These are phyloP conservation scores for Sordariomycetes sp. DNA, from an alignment of 2,329 filamentous ascomycete species.

Conservation along the genomic window DNA sequence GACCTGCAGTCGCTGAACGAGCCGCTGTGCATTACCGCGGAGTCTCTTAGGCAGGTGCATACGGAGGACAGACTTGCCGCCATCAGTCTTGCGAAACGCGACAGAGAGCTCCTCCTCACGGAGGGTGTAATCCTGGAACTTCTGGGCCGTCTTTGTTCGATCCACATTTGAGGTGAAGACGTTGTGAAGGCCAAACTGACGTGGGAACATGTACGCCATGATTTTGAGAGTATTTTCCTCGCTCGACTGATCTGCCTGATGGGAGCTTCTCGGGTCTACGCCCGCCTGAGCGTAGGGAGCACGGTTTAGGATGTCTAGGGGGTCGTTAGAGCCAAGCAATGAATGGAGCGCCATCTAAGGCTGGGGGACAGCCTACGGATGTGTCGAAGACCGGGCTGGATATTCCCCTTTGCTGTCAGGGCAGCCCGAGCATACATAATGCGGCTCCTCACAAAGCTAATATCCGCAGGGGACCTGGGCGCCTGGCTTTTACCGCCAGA, in stretches of 20 bases:
- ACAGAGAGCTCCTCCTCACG: constrained; percentile 71
- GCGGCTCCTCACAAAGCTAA: constrained; percentile 67
- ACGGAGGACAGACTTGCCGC: background rate
- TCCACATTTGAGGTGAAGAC: constrained; percentile 70
- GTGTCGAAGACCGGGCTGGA: constrained; percentile 67
- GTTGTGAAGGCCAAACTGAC: constrained; percentile 84
- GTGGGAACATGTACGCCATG: constrained; percentile 89
- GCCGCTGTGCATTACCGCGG: constrained; percentile 43
- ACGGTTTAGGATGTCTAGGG: constrained; percentile 8
- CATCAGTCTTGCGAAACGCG: background rate
- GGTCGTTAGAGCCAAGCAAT: background rate
- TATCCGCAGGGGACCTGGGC: constrained; percentile 36
- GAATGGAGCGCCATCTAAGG: background rate
- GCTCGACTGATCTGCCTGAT: background rate
- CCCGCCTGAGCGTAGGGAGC: background rate
- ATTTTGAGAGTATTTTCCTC: constrained; percentile 52
- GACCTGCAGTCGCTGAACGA: constrained; percentile 60
- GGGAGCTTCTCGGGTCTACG: constrained; percentile 15
- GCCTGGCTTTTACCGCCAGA: background rate
- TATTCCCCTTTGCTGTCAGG: constrained; percentile 54
- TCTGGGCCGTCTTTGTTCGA: constrained; percentile 54
- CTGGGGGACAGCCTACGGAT: constrained; percentile 51
- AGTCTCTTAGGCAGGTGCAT: constrained; percentile 52
- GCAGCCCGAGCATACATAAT: constrained; percentile 77
- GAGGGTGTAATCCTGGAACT: constrained; percentile 74